These are phyloP conservation scores for Phalaenopsis hybrid DNA, from an alignment of 116 monocot genomes.

Conservation along the genomic window DNA sequence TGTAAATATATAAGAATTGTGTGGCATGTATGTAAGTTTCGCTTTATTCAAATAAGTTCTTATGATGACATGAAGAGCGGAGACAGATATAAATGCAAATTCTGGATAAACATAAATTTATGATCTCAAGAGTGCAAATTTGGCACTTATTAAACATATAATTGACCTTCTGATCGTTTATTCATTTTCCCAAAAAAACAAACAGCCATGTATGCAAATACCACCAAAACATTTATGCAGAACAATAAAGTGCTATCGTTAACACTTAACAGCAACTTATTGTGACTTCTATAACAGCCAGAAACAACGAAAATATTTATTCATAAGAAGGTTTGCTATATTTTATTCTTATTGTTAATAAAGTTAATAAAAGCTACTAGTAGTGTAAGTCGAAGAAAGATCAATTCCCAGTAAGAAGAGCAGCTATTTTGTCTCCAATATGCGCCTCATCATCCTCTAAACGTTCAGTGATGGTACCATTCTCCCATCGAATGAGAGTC, in stretches of 20 bases:
- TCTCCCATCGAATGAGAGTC: conserved; percentile 66
- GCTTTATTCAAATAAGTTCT: no score
- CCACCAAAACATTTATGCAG: not conserved
- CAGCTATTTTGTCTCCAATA: conserved; percentile 42
- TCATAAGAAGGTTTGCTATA: not conserved
- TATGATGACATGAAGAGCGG: no score
- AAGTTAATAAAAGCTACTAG: not conserved
- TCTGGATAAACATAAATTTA: no score
- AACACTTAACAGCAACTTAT: not conserved
- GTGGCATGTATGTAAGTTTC: no score
- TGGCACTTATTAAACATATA: no score
- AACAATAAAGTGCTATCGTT: not conserved
- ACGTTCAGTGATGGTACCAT: conserved; percentile 36
- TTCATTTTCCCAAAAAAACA: no score
- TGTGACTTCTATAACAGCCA: not conserved
- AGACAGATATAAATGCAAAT: no score
- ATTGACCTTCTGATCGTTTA: no score
- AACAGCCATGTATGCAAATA: not conserved
- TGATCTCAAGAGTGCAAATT: no score
- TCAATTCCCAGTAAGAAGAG: conserved; percentile 22
- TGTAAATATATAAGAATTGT: no score
- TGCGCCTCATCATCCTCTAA: conserved; percentile 72
- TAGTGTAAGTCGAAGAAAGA: not conserved
- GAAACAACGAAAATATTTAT: not conserved
- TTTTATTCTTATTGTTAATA: no score